Evolutionary conservation across 1,284 basidiomycete genomes (phyloP).

Genomic region (Cystobasidium pallidum): DNA sequence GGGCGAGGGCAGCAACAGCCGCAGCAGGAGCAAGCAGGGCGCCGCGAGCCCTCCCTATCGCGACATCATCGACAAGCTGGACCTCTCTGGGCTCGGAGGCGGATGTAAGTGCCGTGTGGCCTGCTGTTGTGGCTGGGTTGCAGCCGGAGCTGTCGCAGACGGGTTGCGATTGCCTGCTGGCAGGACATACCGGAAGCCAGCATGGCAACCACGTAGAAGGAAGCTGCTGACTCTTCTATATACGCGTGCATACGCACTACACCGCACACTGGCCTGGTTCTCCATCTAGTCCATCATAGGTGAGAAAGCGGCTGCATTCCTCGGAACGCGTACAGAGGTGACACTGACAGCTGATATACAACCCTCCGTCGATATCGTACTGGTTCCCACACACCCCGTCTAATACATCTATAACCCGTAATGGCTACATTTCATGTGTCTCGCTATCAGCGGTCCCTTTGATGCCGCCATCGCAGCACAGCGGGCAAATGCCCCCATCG

Average conservation of each 20-base stretch:
- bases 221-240: background rate
- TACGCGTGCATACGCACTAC: background rate
- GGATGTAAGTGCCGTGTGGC: conserved; percentile 25
- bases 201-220: background rate
- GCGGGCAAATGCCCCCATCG: conserved; percentile 31
- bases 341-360: conserved; percentile 4
- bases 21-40: conserved; percentile 27
- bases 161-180: no score
- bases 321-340: conserved; percentile 24
- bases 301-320: conserved; percentile 17
- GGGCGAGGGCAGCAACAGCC: conserved; percentile 1
- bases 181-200: no score
- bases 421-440: background rate
- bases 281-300: conserved; percentile 33
- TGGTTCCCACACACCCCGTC: background rate
- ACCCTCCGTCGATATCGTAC: background rate
- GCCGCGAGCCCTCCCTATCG: conserved; percentile 13
- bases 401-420: background rate
- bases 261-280: background rate
- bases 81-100: conserved; percentile 16
- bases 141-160: no score
- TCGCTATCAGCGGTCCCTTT: conserved; percentile 35
- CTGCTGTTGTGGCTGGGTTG: conserved; percentile 15
- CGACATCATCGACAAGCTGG: conserved; percentile 43
- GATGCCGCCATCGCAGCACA: conserved; percentile 32